These are phyloP conservation scores for Xylaria sp. DNA, from an alignment of 2,329 filamentous ascomycete species.

Conservation along the genomic window DNA sequence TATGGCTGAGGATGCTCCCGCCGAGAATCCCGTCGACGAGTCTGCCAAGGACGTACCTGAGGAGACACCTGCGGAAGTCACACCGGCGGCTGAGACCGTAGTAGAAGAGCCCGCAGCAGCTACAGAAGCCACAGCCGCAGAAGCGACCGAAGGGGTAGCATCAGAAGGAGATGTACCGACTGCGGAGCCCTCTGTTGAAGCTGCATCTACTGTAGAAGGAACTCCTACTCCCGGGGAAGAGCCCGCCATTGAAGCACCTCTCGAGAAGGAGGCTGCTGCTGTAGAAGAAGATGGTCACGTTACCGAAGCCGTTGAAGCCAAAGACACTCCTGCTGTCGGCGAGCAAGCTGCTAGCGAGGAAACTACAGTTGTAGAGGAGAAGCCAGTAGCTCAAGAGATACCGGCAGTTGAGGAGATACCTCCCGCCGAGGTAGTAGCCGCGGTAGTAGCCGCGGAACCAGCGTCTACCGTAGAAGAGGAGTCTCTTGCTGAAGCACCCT, in stretches of 20 bases:
- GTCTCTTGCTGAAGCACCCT: neutral
- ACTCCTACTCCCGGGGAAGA: neutral
- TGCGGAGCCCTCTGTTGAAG: neutral
- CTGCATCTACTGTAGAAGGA: neutral
- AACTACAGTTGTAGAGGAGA: neutral
- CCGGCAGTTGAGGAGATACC: neutral
- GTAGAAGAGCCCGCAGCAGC: conserved; percentile 8
- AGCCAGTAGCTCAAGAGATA: neutral
- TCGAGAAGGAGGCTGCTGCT: neutral
- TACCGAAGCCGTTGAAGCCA: too few species aligned
- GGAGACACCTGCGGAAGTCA: conserved; percentile 8
- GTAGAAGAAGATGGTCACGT: neutral
- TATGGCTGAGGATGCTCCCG: neutral
- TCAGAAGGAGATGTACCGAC: conserved; percentile 10
- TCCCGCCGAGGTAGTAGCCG: neutral
- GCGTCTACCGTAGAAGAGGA: neutral
- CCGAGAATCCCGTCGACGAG: neutral
- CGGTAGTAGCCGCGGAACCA: neutral
- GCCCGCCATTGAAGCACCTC: too few species aligned
- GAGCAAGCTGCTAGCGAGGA: neutral
- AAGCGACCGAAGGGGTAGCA: neutral
- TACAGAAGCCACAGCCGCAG: neutral
- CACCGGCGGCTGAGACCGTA: neutral
- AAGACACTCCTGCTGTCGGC: neutral
- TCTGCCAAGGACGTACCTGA: neutral